These are phyloP conservation scores for Musa itinerans DNA, from an alignment of 176 grass and related monocot species.

Conservation along the genomic window DNA sequence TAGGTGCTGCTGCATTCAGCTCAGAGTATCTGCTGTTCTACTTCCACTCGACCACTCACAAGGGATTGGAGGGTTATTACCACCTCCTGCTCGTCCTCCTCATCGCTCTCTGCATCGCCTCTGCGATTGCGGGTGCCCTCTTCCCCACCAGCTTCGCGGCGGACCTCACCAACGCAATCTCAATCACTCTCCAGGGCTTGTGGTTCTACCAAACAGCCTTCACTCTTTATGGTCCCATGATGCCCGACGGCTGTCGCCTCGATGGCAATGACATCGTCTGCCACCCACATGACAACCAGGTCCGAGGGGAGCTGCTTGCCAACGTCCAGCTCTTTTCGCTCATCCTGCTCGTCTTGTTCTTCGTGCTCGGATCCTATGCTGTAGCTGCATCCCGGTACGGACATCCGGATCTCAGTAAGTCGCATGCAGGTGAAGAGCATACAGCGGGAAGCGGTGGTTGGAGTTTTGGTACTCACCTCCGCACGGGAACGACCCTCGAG, in stretches of 20 bases:
- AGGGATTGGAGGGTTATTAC: constrained; percentile 83
- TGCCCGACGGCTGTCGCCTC: constrained; percentile 47
- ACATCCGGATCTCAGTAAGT: constrained; percentile 28
- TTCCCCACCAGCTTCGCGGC: constrained; percentile 51
- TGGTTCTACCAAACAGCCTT: constrained; percentile 99
- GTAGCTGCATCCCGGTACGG: constrained; percentile 34
- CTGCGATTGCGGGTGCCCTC: constrained; percentile 46
- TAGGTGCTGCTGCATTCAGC: constrained; percentile 48
- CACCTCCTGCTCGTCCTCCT: constrained; percentile 75
- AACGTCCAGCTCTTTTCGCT: constrained; percentile 53
- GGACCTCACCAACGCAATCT: constrained; percentile 39
- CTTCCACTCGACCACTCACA: constrained; percentile 85
- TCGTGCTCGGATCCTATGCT: constrained; percentile 38
- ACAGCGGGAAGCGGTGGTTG: background rate
- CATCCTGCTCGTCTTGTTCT: constrained; percentile 42
- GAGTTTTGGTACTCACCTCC: background rate
- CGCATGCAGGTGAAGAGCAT: constrained; percentile 9
- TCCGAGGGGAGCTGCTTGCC: constrained; percentile 60
- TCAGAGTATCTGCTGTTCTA: constrained; percentile 78
- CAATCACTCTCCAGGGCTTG: constrained; percentile 71
- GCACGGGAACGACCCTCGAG: background rate
- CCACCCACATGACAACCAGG: constrained; percentile 27
- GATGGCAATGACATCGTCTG: constrained; percentile 41
- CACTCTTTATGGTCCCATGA: constrained; percentile 75
- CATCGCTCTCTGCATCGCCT: constrained; percentile 47